These are phyloP conservation scores for Rhexocercosporidium sp. DNA, from an alignment of 2,329 filamentous ascomycete genomes.

Conservation along the genomic window DNA sequence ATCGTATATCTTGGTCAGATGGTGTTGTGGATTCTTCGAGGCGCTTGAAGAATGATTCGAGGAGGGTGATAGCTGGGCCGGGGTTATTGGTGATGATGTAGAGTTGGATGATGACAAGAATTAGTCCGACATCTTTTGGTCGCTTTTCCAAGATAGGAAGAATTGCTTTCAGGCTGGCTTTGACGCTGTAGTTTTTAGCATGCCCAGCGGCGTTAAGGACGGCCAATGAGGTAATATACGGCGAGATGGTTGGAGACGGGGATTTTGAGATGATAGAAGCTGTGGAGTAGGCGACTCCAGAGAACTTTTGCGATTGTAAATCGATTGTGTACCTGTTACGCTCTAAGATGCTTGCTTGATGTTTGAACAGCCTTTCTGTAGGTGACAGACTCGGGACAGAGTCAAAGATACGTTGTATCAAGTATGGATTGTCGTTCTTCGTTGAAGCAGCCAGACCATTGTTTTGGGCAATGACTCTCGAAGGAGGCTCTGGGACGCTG, in stretches of 20 bases:
- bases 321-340: constrained; percentile 69
- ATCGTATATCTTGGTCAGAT: constrained; percentile 72
- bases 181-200: constrained; percentile 65
- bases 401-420: constrained; percentile 66
- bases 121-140: constrained; percentile 79
- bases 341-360: constrained; percentile 66
- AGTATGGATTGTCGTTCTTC: constrained; percentile 65
- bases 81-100: constrained; percentile 75
- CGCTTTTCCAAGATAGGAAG: constrained; percentile 73
- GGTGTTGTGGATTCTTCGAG: constrained; percentile 66
- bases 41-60: constrained; percentile 76
- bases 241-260: constrained; percentile 53
- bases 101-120: constrained; percentile 81
- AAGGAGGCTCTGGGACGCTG: constrained; percentile 71
- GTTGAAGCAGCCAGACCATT: constrained; percentile 58
- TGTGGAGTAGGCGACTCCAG: constrained; percentile 61
- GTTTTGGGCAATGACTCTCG: constrained; percentile 68
- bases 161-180: constrained; percentile 72
- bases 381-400: constrained; percentile 56
- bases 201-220: constrained; percentile 77
- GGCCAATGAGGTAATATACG: constrained; percentile 59
- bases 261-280: constrained; percentile 50
- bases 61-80: constrained; percentile 72
- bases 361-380: constrained; percentile 72
- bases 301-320: constrained; percentile 70